Base-by-base conservation (phyloP, 78 protist genomes). In the Planoprotostelium fungivorum region DNA sequence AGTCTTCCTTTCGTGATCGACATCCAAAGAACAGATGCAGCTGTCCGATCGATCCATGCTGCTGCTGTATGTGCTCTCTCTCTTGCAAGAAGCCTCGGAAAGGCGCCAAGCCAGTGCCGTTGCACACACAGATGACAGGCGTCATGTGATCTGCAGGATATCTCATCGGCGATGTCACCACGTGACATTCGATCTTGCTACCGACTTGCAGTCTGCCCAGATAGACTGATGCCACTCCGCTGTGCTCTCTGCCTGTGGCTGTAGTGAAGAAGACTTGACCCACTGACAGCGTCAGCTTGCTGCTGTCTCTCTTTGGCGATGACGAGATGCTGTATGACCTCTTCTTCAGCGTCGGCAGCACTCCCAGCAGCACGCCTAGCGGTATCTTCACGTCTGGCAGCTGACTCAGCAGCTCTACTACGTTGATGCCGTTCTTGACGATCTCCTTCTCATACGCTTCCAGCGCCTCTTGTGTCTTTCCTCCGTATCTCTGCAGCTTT, bases 71-170 rank as follows among this genome's bases (percentile, higher is more conserved):
- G 5, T 16, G 73, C 5, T 16, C 16, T 51, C 73, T 51, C 34
- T 92, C 95, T 51, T 95, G 96, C 23, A 96, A 36, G 90, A 98
- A 97, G 10, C 97, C 98, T 28, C 97, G 36, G 92, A 98, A 94
- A 9, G 99, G 99, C 0, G 99, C 99, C 0, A 98, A 85, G 63
- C 99, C 99, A 0, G 99, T 97, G 51, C 99, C 99, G 1, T 98
- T 98, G 31, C 99, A 98, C 34, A 97, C 92, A 95, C 95, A 90
- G 87, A 98, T 89, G 34, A 96, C 31, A 35, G 98, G 99, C 35
- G 31, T 51, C 73, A 51, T 5, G 31, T 25, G 73, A 51, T 16
- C 73, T 16, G 31, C 16, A 16, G 5, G 16, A 25, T 51, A 51
- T 16, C 31, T 51, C 73, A 51, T 51, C 73, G 16, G n/a, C 16